Base-by-base conservation (phyloP, 257 asterid genomes). In the Capsicum chinense region DNA sequence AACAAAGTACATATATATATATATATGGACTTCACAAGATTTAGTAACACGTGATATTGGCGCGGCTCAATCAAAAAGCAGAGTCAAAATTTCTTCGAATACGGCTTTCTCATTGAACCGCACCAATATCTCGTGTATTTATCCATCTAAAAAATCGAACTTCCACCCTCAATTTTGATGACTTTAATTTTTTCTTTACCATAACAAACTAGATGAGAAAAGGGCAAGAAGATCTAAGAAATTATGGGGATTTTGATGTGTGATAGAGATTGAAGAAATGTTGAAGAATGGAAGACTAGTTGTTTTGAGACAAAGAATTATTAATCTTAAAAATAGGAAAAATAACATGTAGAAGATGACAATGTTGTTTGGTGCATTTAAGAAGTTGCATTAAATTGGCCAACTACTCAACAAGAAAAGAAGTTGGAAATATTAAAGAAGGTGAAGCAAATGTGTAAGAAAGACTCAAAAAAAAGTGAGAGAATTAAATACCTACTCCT, bases 41-140 rank as follows among this genome's bases (percentile, higher is more conserved):
- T 74, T 26, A 13, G 48, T 47, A 6, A 3, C 39, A 83, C 86
- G 90, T 84, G 90, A 88, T 88, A 88, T 85, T 85, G 90, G 88
- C 87, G 62, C 88, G 88, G 88, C 90, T 88, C 90, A 88, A 88
- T 88, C 69, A 80, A 88, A 86, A 88, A 84, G 83, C 7, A 79
- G 60, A 69, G 58, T 69, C 83, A 62, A 74, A 14, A 37, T 7
- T 0, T 67, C 52, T 37, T 5, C 2, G 84, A 83, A 39, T 81
- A 44, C 83, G 76, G 35, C 85, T 84, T 88, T 86, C 33, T 79
- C 87, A 88, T 88, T 88, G 88, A 88, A 88, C 88, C 85, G 83
- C 87, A 86, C 87, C 88, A 88, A 88, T 76, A 88, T 88, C 90
- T 78, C 90, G 90, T 62, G 16, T 59, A 17, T 42, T 21, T 16